These are phyloP conservation scores for Dinochytrium kinnereticum DNA, from an alignment of 371 early-diverging fungal genomes.

Conservation along the genomic window DNA sequence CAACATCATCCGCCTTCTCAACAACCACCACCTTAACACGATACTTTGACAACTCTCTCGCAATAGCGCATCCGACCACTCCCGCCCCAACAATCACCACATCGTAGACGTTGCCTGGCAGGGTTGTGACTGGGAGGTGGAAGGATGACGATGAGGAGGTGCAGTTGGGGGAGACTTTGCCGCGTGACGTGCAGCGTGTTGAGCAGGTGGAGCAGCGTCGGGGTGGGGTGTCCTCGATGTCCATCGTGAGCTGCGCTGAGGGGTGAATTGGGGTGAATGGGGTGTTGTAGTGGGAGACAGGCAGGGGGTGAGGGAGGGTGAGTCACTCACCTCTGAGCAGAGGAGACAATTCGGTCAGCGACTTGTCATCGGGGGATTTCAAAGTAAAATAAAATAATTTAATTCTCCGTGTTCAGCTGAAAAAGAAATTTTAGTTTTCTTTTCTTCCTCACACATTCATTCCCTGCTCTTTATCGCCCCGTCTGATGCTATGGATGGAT, in stretches of 20 bases:
- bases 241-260: background rate
- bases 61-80: constrained; percentile 50
- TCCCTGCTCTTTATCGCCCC: no score
- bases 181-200: background rate
- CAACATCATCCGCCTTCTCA: constrained; percentile 40
- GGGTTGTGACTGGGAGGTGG: background rate
- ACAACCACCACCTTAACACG: constrained; percentile 33
- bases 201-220: background rate
- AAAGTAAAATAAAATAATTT: no score
- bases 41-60: constrained; percentile 43
- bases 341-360: no score
- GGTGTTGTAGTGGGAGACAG: no score
- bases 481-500: no score
- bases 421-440: no score
- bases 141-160: background rate
- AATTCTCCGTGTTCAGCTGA: no score
- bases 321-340: no score
- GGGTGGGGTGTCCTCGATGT: background rate
- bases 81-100: constrained; percentile 52
- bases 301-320: no score
- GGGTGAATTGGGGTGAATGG: no score
- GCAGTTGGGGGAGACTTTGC: background rate
- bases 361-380: no score
- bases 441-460: no score
- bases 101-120: constrained; percentile 25